Conservation (phyloP, 805 yeast species). For the Yamadazyma olivae region DNA sequence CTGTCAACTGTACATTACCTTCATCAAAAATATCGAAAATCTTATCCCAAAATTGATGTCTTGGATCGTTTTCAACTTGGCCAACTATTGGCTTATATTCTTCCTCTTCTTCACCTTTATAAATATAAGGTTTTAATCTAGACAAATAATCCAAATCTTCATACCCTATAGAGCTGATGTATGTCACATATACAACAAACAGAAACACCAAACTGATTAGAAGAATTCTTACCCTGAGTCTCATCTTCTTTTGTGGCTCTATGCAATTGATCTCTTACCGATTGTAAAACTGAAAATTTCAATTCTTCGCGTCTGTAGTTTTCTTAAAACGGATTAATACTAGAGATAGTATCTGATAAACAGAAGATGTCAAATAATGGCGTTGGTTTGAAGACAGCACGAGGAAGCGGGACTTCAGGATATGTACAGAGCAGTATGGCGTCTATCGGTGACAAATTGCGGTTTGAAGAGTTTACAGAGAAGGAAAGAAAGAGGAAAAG, state of each 20-base stretch:
- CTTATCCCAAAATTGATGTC: slow-evolving; percentile 26
- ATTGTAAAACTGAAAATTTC: not conserved
- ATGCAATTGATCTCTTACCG: too few relatives aligned
- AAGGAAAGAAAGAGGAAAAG: slow-evolving; percentile 9
- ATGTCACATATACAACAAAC: slow-evolving; percentile 3
- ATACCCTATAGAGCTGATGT: not conserved
- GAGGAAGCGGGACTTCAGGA: slow-evolving; percentile 67
- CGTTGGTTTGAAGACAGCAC: slow-evolving; percentile 25
- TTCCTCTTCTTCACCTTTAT: slow-evolving; percentile 2
- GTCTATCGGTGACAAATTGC: slow-evolving; percentile 16
- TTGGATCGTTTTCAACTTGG: slow-evolving; percentile 9
- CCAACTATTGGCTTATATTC: slow-evolving; percentile 14
- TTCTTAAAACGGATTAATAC: not conserved
- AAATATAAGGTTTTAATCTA: slow-evolving; percentile 5
- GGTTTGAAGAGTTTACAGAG: slow-evolving; percentile 21
- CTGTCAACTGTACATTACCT: slow-evolving; percentile 15
- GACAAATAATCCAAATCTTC: slow-evolving; percentile 5
- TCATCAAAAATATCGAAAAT: slow-evolving; percentile 22
- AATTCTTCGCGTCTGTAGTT: not conserved
- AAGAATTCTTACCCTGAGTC: slow-evolving; percentile 5
- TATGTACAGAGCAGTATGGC: slow-evolving; percentile 48
- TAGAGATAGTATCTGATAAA: too few relatives aligned
- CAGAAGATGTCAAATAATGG: slow-evolving; percentile 4
- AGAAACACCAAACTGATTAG: slow-evolving; percentile 1
- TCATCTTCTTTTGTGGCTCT: slow-evolving; percentile 4